These are phyloP conservation scores for Russula ochroleuca DNA, from an alignment of 768 basidiomycete genomes.

Conservation along the genomic window DNA sequence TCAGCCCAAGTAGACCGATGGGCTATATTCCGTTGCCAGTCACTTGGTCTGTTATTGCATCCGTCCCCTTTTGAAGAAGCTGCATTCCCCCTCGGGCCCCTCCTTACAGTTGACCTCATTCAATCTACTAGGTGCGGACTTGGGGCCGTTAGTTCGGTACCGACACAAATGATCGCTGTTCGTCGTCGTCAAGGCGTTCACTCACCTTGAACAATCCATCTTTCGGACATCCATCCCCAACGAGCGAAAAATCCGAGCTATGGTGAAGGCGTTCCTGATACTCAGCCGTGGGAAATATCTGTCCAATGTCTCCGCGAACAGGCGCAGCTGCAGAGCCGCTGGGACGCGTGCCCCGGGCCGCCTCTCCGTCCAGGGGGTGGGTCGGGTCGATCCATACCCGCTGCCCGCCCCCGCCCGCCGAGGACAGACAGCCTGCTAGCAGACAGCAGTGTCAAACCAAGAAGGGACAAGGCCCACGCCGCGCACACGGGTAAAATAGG, in stretches of 20 bases:
- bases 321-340: slow-evolving; percentile 41
- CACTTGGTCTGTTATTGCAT: neutral
- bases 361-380: slow-evolving; percentile 30
- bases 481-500: neutral
- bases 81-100: neutral
- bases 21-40: neutral
- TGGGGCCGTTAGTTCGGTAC: neutral
- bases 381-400: too few relatives aligned
- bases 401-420: too few relatives aligned
- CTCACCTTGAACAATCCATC: neutral
- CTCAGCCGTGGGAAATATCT: neutral
- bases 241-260: neutral
- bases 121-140: neutral
- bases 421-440: too few relatives aligned
- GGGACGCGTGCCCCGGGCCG: slow-evolving; percentile 69
- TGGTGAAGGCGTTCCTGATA: neutral
- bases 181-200: neutral
- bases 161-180: neutral
- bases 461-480: neutral
- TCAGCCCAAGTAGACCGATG: slow-evolving; percentile 42
- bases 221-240: neutral
- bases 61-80: slow-evolving; percentile 1
- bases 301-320: slow-evolving; percentile 47
- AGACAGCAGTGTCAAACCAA: neutral
- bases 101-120: neutral